Base-by-base conservation (phyloP, 192 early-diverging fungal species). In the Linnemannia exigua region DNA sequence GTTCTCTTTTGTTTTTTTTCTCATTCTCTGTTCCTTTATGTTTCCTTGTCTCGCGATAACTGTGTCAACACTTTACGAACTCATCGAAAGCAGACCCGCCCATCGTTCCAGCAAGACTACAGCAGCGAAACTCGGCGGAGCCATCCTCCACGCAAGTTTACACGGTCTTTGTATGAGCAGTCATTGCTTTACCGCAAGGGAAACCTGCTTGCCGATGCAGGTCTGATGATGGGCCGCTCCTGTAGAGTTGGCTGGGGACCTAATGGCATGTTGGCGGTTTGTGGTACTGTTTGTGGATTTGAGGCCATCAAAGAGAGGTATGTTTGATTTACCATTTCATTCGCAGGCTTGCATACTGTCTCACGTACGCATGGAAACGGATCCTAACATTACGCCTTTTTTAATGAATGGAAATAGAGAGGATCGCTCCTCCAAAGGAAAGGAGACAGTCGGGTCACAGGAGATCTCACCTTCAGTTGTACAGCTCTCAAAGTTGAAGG, bases 191-290 rank as follows among this genome's bases (percentile, higher is more conserved):
- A 72, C 5, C 82, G 87, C 33, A 84, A 89, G 33, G 82, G 91
- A 17, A 89, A 89, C 12, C 51, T 91, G 44, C 58, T 92, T 37
- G 91, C 90, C 0, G 95, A 97, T 89, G 94, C 95, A 8, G 95
- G 96, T 0, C 72, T 97, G 67, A 92, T 91, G 88, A 95, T 97
- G 93, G 94, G 94, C 20, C 92, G 96, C 52, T 94, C 93, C 74
- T 97, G 94, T 76, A 91, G 97, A 61, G 97, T 95, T 1, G 95
- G 96, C 0, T 99, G 96, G 94, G 96, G 95, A 0, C 92, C 94
- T 0, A 92, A 91, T 71, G 97, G 96, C 19, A 78, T 88, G 58
- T 90, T 97, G 41, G 93, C 93, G 0, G 89, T 91, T 4, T 83
- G 91, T 36, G 94, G 94, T 50, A 91, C 52, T 0, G 33, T 82